These are phyloP conservation scores for Cymbopogon flexuosus DNA, from an alignment of 202 grass and related monocot species.

Conservation along the genomic window DNA sequence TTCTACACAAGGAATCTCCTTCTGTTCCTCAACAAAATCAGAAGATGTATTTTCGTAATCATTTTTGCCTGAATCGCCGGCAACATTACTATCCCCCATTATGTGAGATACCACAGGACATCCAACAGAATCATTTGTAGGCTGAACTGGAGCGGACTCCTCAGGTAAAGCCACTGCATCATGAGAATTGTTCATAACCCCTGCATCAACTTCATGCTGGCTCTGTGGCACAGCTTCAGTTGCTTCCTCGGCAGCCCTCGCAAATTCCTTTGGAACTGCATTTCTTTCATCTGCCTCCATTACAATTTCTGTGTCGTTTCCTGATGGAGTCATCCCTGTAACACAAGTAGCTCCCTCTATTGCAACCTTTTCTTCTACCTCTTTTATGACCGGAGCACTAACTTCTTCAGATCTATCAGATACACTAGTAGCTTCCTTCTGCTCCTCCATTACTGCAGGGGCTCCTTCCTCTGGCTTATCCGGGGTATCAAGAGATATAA, in stretches of 20 bases:
- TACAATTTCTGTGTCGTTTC: not conserved
- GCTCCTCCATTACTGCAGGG: not conserved
- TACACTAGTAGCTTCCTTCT: not conserved
- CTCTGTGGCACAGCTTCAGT: not conserved
- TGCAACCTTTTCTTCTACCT: conserved; percentile 17
- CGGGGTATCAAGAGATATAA: not conserved
- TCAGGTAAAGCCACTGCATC: conserved; percentile 15
- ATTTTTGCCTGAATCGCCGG: not conserved
- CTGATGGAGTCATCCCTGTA: not conserved
- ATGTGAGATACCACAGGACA: not conserved
- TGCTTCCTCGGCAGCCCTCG: not conserved
- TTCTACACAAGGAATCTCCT: conserved; percentile 17
- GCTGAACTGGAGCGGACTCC: conserved; percentile 16
- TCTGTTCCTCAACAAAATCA: conserved; percentile 1
- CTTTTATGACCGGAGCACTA: not conserved
- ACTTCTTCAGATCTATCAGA: conserved; percentile 24
- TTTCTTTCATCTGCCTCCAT: not conserved
- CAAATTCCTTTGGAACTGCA: conserved; percentile 19
- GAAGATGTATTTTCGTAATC: not conserved
- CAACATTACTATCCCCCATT: conserved; percentile 4
- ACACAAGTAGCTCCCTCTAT: not conserved
- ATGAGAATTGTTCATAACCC: conserved; percentile 1
- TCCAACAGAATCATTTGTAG: conserved; percentile 2
- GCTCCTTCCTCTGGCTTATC: not conserved
- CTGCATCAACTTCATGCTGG: conserved; percentile 7